phyloP scores from a whole-genome alignment of 345 rosid genomes.

The Eucalyptus decipiens region DNA sequence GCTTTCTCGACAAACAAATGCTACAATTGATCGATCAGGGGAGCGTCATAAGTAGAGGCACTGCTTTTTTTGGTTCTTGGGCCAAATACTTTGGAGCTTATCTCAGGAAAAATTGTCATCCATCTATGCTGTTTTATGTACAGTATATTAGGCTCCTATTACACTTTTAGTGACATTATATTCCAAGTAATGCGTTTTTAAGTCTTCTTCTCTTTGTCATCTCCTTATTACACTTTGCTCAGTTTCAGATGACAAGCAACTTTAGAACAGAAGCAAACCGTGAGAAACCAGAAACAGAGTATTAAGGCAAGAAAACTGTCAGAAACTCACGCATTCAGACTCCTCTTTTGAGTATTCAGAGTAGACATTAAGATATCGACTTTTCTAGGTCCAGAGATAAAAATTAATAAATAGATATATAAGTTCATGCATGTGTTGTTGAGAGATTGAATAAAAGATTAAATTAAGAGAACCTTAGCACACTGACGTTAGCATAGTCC shows the following conservation, averaged over 20 bases:
- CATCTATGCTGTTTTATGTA: background rate
- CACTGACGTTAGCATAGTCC: background rate
- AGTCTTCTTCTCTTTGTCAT: background rate
- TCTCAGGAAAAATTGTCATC: background rate
- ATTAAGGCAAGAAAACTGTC: background rate
- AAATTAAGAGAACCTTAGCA: background rate
- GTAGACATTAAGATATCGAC: background rate
- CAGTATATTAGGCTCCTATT: background rate
- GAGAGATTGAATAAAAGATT: background rate
- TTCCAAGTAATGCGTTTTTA: background rate
- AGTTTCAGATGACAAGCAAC: background rate
- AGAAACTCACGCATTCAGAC: background rate
- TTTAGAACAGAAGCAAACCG: background rate
- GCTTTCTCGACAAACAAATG: slow-evolving; percentile 42
- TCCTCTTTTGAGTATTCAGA: background rate
- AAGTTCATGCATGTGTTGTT: background rate
- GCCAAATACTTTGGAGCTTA: background rate
- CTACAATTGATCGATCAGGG: slow-evolving; percentile 7
- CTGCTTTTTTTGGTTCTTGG: background rate
- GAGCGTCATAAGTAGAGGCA: background rate
- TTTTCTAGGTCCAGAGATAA: background rate
- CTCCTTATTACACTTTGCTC: background rate
- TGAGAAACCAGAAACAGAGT: background rate
- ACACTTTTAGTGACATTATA: background rate
- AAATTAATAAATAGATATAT: background rate